A percentile compares a stretch with the other conserved stretches of the same genome.
These are phyloP conservation scores for Penicillium sp. DNA, from an alignment of 2,329 filamentous ascomycete genomes.

Conservation along the genomic window DNA sequence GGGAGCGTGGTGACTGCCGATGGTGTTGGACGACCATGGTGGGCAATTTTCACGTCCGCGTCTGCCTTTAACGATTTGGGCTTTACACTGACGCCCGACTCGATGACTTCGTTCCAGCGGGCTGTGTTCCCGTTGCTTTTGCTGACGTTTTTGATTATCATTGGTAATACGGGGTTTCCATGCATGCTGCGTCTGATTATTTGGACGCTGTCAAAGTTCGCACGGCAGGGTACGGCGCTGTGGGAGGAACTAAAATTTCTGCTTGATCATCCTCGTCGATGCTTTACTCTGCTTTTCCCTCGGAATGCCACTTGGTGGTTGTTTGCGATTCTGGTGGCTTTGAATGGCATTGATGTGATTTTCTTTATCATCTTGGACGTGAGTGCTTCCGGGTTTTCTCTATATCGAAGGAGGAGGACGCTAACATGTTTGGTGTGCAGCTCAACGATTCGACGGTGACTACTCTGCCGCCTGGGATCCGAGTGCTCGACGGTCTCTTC, in stretches of 20 bases:
- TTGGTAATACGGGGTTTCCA: slow-evolving; percentile 94
- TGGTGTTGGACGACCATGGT: slow-evolving; percentile 76
- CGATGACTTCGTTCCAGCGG: slow-evolving; percentile 84
- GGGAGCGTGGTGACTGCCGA: slow-evolving; percentile 64
- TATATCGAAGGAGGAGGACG: slow-evolving; percentile 5
- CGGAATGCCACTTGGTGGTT: slow-evolving; percentile 93
- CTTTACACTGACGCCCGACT: slow-evolving; percentile 87
- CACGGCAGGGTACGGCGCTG: slow-evolving; percentile 67
- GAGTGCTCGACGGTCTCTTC: slow-evolving; percentile 84
- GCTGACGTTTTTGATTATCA: slow-evolving; percentile 84
- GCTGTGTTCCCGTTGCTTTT: slow-evolving; percentile 76
- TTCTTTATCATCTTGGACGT: slow-evolving; percentile 93
- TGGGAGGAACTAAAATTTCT: slow-evolving; percentile 92
- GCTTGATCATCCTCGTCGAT: slow-evolving; percentile 90
- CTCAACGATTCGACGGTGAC: slow-evolving; percentile 72
- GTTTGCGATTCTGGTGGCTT: slow-evolving; percentile 77
- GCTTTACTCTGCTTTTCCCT: slow-evolving; percentile 93
- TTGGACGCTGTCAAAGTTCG: slow-evolving; percentile 73
- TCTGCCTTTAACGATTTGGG: slow-evolving; percentile 96
- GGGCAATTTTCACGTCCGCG: slow-evolving; percentile 84
- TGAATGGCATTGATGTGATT: slow-evolving; percentile 84
- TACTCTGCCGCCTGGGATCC: slow-evolving; percentile 69
- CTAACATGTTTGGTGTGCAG: slow-evolving; percentile 47
- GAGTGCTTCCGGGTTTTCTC: slow-evolving; percentile 42
- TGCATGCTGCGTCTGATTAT: slow-evolving; percentile 93